These are phyloP conservation scores for Suaeda aralocaspica DNA, from an alignment of 148 eudicot species.

Conservation along the genomic window DNA sequence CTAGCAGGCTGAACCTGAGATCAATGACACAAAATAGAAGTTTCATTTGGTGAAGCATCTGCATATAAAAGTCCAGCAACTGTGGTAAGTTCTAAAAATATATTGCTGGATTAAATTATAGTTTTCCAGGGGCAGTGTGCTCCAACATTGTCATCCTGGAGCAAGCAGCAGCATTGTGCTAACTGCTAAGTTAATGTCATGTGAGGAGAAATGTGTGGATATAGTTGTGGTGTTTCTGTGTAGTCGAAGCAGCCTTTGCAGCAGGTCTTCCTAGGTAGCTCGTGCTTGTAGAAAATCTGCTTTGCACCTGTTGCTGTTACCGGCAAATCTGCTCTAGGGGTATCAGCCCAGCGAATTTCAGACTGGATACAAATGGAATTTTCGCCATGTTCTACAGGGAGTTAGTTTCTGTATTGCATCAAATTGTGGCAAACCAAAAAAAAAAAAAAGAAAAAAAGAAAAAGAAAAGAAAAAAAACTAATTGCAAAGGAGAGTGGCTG, in stretches of 20 bases:
- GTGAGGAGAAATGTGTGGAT: constrained; percentile 7
- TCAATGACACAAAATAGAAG: constrained; percentile 24
- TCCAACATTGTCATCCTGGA: constrained; percentile 12
- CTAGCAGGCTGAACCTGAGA: constrained; percentile 45
- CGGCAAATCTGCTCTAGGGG: neutral
- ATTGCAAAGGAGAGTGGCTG: neutral
- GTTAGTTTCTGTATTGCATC: neutral
- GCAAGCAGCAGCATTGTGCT: constrained; percentile 17
- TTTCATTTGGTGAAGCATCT: constrained; percentile 6
- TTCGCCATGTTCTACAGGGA: neutral
- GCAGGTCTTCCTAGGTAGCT: neutral
- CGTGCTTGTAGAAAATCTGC: constrained; percentile 15
- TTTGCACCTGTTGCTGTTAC: constrained; percentile 9
- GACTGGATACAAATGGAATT: neutral
- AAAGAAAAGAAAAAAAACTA: neutral
- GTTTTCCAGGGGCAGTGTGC: constrained; percentile 33
- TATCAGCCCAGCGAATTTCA: neutral
- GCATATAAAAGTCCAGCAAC: constrained; percentile 19
- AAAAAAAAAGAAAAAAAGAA: neutral
- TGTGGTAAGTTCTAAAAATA: constrained; percentile 33
- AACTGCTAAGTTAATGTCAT: constrained; percentile 11
- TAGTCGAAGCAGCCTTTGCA: constrained; percentile 1
- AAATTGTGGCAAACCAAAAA: neutral
- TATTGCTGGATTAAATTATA: constrained; percentile 31
- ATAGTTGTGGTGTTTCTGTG: constrained; percentile 7